Base-by-base conservation (phyloP, 805 yeast genomes). In the Metschnikowia gelsemii region DNA sequence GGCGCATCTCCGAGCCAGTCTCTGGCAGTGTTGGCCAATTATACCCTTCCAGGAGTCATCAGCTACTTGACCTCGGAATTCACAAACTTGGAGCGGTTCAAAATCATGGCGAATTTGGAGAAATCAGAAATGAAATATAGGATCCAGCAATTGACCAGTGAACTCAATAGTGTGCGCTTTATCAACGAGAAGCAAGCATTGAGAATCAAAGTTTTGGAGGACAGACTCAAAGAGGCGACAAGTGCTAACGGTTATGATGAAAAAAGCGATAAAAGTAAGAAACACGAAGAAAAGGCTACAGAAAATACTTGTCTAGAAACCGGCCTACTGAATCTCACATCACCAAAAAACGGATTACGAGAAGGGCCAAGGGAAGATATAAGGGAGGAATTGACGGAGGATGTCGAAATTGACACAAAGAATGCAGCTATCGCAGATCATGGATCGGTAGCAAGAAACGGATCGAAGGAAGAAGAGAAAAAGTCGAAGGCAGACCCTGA, bases 61-160 rank as follows among this genome's bases (percentile, higher is more conserved):
- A 78, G 76, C 52, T 78, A 78, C 52, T 59, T 78, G 44, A 79
- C 80, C 30, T 68, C 76, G n/a, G 82, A 78, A 47, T 78, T 77
- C 57, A 76, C 82, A 18, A 70, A 70, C 30, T 51, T 59, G 45
- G 63, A 59, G 42, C 50, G 63, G 33, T 59, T 49, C 56, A 69
- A 76, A 50, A 75, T 78, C 61, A 63, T 74, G 61, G 68, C 72
- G 43, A 79, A 74, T 53, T 59, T 78, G 50, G 82, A 78, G 53
- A 74, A 71, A 45, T 67, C 76, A 3, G 75, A 72, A 33, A 67
- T 78, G 71, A 75, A 75, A 55, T 66, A 73, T 51, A 68, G 70
- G 40, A 75, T 78, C 35, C 67, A 72, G 35, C 76, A 75, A 49
- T 52, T 78, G 28, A 80, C 76, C 46, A 73, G 79, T 32, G 81